Evolutionary conservation across 306 rosid species (phyloP).

Genomic region (Herpetospermum pedunculosum): DNA sequence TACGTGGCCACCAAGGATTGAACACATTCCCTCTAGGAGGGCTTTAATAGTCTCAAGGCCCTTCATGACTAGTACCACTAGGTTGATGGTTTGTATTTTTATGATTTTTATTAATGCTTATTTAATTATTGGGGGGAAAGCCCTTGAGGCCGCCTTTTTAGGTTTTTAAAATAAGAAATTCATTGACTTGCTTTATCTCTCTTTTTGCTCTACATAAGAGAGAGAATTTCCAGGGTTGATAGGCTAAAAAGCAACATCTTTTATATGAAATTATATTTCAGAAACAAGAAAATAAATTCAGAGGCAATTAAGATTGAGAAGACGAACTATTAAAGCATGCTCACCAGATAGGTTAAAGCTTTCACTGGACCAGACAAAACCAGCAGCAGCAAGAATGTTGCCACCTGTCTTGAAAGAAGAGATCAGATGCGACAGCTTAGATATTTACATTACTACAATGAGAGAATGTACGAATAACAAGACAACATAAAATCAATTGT

Average conservation of each 20-base stretch:
- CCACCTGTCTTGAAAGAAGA: slow-evolving; percentile 46
- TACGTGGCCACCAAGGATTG: no score
- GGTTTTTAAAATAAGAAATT: neutral
- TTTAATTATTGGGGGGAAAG: neutral
- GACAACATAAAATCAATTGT: neutral
- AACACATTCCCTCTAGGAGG: no score
- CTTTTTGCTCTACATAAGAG: neutral
- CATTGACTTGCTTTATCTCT: neutral
- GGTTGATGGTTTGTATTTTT: no score
- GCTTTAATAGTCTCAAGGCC: no score
- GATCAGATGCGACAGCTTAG: neutral
- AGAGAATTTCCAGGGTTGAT: neutral
- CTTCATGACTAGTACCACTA: no score
- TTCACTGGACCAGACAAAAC: slow-evolving; percentile 89
- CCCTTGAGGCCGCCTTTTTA: neutral
- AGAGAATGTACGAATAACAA: neutral
- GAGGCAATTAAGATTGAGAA: slow-evolving; percentile 4
- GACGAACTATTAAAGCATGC: slow-evolving; percentile 18
- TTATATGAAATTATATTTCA: neutral
- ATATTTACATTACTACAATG: neutral
- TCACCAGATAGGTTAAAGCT: slow-evolving; percentile 81
- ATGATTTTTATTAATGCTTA: neutral
- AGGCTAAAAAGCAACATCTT: neutral
- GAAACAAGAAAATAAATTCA: neutral
- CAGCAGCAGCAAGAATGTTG: slow-evolving; percentile 70